Conservation (phyloP, 371 early-diverging fungal genomes). For the Conidiobolus coronatus region DNA sequence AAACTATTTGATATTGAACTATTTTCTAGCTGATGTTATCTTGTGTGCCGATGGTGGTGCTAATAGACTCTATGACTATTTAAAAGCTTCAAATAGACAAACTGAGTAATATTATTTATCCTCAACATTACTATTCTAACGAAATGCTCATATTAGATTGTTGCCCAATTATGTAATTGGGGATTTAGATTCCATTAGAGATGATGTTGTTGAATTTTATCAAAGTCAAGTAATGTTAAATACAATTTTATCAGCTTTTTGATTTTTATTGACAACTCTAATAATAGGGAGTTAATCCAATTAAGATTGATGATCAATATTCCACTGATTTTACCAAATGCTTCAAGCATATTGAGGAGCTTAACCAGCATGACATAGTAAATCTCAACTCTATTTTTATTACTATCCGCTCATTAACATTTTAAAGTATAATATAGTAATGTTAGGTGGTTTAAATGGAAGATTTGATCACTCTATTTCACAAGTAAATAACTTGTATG, state of each 20-base stretch:
- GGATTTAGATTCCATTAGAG: constrained; percentile 61
- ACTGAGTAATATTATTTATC: neutral
- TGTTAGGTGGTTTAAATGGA: constrained; percentile 62
- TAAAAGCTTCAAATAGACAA: neutral
- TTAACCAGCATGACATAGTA: neutral
- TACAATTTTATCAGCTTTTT: constrained; percentile 2
- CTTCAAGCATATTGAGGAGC: constrained; percentile 14
- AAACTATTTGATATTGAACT: neutral
- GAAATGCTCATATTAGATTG: constrained; percentile 18
- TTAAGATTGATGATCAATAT: constrained; percentile 27
- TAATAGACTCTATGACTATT: constrained; percentile 49
- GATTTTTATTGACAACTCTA: neutral
- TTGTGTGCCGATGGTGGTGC: constrained; percentile 82
- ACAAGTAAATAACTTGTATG: constrained; percentile 41
- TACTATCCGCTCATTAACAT: too few species aligned
- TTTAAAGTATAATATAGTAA: constrained; percentile 30
- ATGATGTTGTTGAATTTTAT: constrained; percentile 41
- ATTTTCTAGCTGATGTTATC: constrained; percentile 22
- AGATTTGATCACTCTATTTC: constrained; percentile 78
- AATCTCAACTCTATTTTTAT: too few species aligned
- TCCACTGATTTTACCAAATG: constrained; percentile 81
- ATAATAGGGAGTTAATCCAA: constrained; percentile 21
- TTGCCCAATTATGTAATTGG: constrained; percentile 62
- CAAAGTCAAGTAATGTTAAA: constrained; percentile 14
- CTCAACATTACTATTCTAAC: neutral